These are phyloP conservation scores for Triticum monococcum DNA, from an alignment of 176 grass and related monocot genomes.

Conservation along the genomic window DNA sequence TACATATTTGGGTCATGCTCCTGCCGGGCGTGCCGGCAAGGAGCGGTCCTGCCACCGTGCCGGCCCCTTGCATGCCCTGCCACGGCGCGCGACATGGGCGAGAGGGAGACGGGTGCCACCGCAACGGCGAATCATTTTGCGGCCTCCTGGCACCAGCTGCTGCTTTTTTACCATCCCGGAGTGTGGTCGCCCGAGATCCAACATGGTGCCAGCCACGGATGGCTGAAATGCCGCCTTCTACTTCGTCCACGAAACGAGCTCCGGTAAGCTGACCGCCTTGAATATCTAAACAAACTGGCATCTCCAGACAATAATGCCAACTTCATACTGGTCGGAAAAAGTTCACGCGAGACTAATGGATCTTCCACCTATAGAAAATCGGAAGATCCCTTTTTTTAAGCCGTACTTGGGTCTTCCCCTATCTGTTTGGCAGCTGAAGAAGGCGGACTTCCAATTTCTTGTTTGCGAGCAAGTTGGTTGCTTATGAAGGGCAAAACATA, in stretches of 20 bases:
- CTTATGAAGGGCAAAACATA: too few relatives aligned
- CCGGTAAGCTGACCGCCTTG: neutral
- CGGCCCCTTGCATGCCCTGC: neutral
- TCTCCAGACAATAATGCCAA: neutral
- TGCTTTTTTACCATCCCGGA: neutral
- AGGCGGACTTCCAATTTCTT: too few relatives aligned
- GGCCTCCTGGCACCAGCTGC: neutral
- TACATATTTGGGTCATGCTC: neutral
- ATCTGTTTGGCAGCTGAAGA: too few relatives aligned
- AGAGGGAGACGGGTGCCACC: neutral
- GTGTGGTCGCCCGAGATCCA: conserved; percentile 18
- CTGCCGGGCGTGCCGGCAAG: neutral
- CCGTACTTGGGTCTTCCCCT: neutral
- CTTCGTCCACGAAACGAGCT: neutral
- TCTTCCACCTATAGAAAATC: neutral
- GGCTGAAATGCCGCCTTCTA: neutral
- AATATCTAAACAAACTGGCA: too few relatives aligned
- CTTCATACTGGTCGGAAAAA: neutral
- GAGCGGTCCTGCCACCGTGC: too few relatives aligned
- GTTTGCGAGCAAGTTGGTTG: too few relatives aligned
- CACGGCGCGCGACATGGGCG: neutral
- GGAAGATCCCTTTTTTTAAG: too few relatives aligned
- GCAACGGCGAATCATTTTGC: neutral
- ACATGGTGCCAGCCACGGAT: neutral
- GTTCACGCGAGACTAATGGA: neutral